Evolutionary conservation across 2,329 filamentous ascomycete species (phyloP).

Genomic region (Diplodia mutila): DNA sequence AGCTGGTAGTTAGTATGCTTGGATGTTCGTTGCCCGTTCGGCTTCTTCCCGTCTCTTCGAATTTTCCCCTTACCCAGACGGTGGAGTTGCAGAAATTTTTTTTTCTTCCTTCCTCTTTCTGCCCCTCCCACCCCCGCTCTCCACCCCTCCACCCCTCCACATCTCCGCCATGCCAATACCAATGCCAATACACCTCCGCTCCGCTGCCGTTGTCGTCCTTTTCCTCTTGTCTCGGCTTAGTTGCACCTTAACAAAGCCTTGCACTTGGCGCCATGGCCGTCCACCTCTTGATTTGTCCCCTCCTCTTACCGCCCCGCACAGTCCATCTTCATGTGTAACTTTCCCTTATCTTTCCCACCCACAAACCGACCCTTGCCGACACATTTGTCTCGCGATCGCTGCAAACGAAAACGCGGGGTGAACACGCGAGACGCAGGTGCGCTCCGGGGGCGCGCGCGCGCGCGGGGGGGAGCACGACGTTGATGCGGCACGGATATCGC

Average conservation of each 20-base stretch:
- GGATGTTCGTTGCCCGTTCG: not conserved
- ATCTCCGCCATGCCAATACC: not conserved
- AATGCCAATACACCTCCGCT: slow-evolving; percentile 3
- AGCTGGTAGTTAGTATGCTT: not conserved
- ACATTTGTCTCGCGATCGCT: not conserved
- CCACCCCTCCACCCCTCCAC: not conserved
- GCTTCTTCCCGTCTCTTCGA: not conserved
- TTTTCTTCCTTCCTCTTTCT: not conserved
- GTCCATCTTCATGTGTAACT: not conserved
- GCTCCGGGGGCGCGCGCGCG: not conserved
- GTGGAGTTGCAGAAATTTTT: slow-evolving; percentile 9
- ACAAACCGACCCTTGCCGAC: not conserved
- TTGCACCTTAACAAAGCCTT: not conserved
- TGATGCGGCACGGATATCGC: not conserved
- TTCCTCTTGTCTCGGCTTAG: not conserved
- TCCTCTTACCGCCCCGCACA: not conserved
- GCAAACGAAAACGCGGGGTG: not conserved
- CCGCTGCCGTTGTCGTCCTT: not conserved
- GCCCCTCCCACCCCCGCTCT: slow-evolving; percentile 14
- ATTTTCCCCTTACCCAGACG: not conserved
- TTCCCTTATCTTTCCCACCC: not conserved
- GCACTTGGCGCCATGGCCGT: not conserved
- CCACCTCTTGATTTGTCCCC: not conserved
- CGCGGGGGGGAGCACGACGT: not conserved
- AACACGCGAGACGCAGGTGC: not conserved